These are phyloP conservation scores for Prunella vulgaris DNA, from an alignment of 257 asterid species.

Conservation along the genomic window DNA sequence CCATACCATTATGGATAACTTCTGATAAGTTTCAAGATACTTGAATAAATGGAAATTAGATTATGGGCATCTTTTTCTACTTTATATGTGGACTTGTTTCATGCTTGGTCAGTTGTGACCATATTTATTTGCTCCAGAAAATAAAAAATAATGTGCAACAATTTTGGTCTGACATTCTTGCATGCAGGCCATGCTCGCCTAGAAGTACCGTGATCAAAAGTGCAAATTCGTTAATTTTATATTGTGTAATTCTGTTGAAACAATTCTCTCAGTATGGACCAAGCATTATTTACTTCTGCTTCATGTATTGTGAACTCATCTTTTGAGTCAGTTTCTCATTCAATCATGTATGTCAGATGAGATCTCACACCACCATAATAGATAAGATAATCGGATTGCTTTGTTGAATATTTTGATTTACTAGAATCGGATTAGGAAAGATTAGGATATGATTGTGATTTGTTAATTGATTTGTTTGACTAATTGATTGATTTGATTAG, in stretches of 20 bases:
- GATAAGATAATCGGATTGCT: too few relatives aligned
- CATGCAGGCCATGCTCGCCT: neutral
- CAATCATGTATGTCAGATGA: neutral
- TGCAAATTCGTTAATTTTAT: neutral
- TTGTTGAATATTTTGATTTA: too few relatives aligned
- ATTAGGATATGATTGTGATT: too few relatives aligned
- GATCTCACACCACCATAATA: too few relatives aligned
- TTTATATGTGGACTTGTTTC: neutral
- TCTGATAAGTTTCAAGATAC: too few relatives aligned
- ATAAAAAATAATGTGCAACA: neutral
- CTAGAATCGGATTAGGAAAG: too few relatives aligned
- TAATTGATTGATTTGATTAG: too few relatives aligned
- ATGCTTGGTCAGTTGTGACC: neutral
- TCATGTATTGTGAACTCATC: neutral
- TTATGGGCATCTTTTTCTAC: neutral
- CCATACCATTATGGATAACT: too few relatives aligned
- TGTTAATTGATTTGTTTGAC: too few relatives aligned
- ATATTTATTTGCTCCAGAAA: neutral
- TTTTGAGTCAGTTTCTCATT: neutral
- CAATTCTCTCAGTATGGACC: too few relatives aligned
- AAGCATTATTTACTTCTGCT: too few relatives aligned
- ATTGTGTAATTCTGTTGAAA: too few relatives aligned
- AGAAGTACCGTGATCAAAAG: neutral
- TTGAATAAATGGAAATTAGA: neutral
- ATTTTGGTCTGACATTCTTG: neutral